Percentiles rank a stretch among this genome's conserved stretches.
Conservation (phyloP, 768 basidiomycete genomes). For the Trametopsis cervina region DNA sequence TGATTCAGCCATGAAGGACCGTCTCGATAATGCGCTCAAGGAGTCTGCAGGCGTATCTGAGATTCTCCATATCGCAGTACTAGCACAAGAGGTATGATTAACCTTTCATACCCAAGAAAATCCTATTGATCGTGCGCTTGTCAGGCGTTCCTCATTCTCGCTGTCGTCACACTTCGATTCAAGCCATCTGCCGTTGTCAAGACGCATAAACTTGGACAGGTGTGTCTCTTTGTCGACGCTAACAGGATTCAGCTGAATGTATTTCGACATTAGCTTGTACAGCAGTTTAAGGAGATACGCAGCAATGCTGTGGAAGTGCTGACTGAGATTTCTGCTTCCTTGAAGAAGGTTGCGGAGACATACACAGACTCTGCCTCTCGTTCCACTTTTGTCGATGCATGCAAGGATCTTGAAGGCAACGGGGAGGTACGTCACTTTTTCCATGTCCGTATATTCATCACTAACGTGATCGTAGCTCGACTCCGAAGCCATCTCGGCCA, state of each 20-base stretch:
- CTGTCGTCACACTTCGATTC: slow-evolving; percentile 67
- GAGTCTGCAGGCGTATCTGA: slow-evolving; percentile 39
- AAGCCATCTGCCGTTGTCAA: slow-evolving; percentile 64
- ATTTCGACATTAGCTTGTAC: slow-evolving; percentile 43
- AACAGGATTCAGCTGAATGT: slow-evolving; percentile 3
- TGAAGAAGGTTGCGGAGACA: slow-evolving; percentile 44
- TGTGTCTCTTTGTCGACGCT: slow-evolving; percentile 28
- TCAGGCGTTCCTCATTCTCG: slow-evolving; percentile 68
- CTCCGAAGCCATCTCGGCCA: slow-evolving; percentile 11
- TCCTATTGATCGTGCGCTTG: background rate
- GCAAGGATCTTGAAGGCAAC: slow-evolving; percentile 32
- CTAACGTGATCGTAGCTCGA: background rate
- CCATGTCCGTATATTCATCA: no score
- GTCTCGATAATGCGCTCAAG: slow-evolving; percentile 40
- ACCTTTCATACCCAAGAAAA: background rate
- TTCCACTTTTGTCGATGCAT: slow-evolving; percentile 44
- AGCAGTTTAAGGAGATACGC: slow-evolving; percentile 59
- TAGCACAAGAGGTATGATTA: slow-evolving; percentile 67
- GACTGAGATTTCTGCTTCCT: slow-evolving; percentile 47
- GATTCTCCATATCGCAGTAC: slow-evolving; percentile 62
- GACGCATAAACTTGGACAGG: slow-evolving; percentile 64
- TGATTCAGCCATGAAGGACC: slow-evolving; percentile 50
- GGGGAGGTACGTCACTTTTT: slow-evolving; percentile 27
- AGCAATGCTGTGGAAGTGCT: slow-evolving; percentile 43
- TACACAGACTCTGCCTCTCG: slow-evolving; percentile 49